Evolutionary conservation across 1,284 basidiomycete species (phyloP).

Genomic region (Ceratobasidium sp.): DNA sequence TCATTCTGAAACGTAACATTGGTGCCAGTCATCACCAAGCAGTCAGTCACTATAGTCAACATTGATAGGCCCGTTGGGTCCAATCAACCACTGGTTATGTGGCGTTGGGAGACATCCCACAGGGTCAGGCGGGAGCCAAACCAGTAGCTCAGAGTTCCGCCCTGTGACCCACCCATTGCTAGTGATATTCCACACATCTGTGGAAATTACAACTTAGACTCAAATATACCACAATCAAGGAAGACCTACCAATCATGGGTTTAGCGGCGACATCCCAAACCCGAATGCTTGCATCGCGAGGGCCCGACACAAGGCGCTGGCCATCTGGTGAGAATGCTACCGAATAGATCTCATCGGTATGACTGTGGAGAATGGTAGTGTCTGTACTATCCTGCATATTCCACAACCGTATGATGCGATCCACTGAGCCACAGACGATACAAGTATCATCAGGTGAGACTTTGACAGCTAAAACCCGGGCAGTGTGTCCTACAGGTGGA

Average conservation of each 20-base stretch:
- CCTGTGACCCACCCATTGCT: no score
- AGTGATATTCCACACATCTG: no score
- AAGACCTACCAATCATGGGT: background rate
- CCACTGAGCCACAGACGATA: background rate
- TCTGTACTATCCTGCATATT: background rate
- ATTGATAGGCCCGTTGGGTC: no score
- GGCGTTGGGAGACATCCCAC: no score
- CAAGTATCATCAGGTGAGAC: slow-evolving; percentile 21
- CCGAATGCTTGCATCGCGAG: background rate
- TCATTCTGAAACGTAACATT: no score
- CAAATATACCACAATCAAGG: no score
- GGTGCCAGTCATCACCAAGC: no score
- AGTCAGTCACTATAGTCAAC: no score
- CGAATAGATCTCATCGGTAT: background rate
- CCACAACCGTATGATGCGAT: background rate
- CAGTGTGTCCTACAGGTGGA: background rate
- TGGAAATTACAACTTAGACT: no score
- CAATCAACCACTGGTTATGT: no score
- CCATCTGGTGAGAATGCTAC: background rate
- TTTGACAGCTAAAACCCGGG: background rate
- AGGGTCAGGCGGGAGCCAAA: no score
- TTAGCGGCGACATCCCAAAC: background rate
- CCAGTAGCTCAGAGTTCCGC: no score
- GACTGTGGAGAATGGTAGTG: background rate
- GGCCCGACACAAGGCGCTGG: background rate